Evolutionary conservation across 1,139 yeast genomes (phyloP).

Genomic region (Lodderomyces jiufengensis): DNA sequence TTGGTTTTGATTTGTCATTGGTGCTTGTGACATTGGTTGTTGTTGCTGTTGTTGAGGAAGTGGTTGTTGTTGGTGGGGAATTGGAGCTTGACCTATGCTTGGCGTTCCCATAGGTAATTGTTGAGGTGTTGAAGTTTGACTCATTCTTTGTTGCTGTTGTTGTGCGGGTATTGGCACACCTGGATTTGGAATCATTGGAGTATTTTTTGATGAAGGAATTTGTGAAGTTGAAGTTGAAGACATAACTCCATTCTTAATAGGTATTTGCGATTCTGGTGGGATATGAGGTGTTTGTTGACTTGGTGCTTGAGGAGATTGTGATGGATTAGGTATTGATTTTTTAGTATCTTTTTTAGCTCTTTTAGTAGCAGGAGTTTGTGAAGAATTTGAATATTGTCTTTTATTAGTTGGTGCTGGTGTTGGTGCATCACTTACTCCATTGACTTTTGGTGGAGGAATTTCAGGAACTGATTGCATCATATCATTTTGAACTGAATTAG

Average conservation of each 20-base stretch:
- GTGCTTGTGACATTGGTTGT: slow-evolving; percentile 6
- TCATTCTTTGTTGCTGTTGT: slow-evolving; percentile 9
- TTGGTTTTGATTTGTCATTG: slow-evolving; percentile 14
- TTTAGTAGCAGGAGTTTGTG: slow-evolving; percentile 6
- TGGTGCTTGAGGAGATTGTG: neutral
- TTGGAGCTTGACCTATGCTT: slow-evolving; percentile 3
- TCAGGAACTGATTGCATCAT: slow-evolving; percentile 6
- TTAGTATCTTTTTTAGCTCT: slow-evolving; percentile 8
- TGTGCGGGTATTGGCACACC: slow-evolving; percentile 4
- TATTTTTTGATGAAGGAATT: slow-evolving; percentile 8
- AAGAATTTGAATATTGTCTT: neutral
- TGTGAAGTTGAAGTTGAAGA: slow-evolving; percentile 7
- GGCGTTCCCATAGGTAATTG: slow-evolving; percentile 11
- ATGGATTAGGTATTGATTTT: neutral
- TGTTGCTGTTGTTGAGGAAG: slow-evolving; percentile 4
- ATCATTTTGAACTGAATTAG: slow-evolving; percentile 17
- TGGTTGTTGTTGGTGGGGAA: slow-evolving; percentile 6
- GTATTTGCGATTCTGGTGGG: slow-evolving; percentile 3
- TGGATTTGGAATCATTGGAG: slow-evolving; percentile 13
- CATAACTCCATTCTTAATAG: neutral
- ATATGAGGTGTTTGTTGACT: slow-evolving; percentile 6
- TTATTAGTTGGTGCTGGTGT: neutral
- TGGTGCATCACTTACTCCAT: slow-evolving; percentile 3
- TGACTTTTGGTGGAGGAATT: slow-evolving; percentile 5
- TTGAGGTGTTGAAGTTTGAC: slow-evolving; percentile 18